Percentiles rank a stretch among this genome's conserved stretches.
These are phyloP conservation scores for Curvularia sp. DNA, from an alignment of 2,329 filamentous ascomycete genomes.

Conservation along the genomic window DNA sequence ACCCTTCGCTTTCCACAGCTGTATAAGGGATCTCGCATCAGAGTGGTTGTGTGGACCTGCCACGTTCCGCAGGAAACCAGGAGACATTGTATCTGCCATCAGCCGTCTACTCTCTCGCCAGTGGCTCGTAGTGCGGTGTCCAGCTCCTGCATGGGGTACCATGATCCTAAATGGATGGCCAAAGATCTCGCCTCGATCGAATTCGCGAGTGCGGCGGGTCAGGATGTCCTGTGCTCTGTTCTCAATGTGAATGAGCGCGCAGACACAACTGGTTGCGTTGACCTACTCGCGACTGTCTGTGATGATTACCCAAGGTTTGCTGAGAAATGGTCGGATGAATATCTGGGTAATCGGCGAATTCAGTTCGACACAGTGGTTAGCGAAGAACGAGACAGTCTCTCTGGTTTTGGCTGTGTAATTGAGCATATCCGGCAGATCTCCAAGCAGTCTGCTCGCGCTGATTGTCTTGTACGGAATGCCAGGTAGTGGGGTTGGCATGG, in stretches of 20 bases:
- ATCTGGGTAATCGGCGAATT: neutral
- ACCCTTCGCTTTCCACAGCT: neutral
- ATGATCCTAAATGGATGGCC: neutral
- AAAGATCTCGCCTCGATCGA: constrained; percentile 1
- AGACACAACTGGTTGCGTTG: neutral
- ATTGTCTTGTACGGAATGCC: neutral
- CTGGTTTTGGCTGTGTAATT: neutral
- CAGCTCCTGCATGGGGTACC: neutral
- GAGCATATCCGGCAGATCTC: neutral
- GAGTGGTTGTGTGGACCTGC: constrained; percentile 1
- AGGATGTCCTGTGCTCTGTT: neutral
- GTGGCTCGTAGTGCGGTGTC: neutral
- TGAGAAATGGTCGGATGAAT: neutral
- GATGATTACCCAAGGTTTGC: neutral
- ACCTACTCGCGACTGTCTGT: constrained; percentile 1
- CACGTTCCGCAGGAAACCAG: neutral
- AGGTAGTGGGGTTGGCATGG: neutral
- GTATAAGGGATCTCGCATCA: neutral
- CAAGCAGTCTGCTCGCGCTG: neutral
- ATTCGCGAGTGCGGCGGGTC: neutral
- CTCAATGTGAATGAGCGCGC: neutral
- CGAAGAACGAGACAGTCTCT: neutral
- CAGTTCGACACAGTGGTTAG: neutral
- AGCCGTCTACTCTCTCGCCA: neutral
- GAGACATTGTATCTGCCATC: neutral